These are phyloP conservation scores for Pachyrhizus erosus DNA, from an alignment of 306 rosid species.

Conservation along the genomic window DNA sequence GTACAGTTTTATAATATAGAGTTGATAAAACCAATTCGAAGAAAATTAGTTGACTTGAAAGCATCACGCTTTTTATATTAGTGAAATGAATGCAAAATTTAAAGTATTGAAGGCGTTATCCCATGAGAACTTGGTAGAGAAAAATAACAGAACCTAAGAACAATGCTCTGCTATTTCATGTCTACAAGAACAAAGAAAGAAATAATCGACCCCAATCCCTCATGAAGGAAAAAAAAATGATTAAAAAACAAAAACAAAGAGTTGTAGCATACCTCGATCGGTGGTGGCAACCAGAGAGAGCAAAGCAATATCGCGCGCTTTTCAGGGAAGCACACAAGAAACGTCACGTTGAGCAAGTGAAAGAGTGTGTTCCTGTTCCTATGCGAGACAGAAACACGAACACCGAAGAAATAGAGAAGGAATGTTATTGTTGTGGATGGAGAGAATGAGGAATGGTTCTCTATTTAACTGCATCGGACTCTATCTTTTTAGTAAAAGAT, in stretches of 20 bases:
- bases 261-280: background rate
- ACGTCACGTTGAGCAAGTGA: background rate
- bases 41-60: too few species aligned
- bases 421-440: background rate
- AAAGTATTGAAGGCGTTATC: too few species aligned
- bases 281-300: background rate
- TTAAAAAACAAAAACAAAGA: background rate
- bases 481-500: background rate
- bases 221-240: background rate
- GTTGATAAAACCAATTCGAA: too few species aligned
- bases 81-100: too few species aligned
- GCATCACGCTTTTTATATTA: too few species aligned
- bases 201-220: too few species aligned
- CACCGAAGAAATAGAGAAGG: too few species aligned
- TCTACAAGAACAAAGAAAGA: too few species aligned
- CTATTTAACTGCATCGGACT: constrained; percentile 37
- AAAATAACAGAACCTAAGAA: too few species aligned
- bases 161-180: too few species aligned
- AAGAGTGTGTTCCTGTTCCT: background rate
- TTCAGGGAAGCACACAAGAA: background rate
- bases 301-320: background rate
- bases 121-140: too few species aligned
- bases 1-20: too few species aligned
- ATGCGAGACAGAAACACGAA: background rate
- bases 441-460: background rate